A percentile compares a stretch with the other conserved stretches of the same genome.
Conservation (phyloP, 441 rosid genomes). For the Populus hybrid region DNA sequence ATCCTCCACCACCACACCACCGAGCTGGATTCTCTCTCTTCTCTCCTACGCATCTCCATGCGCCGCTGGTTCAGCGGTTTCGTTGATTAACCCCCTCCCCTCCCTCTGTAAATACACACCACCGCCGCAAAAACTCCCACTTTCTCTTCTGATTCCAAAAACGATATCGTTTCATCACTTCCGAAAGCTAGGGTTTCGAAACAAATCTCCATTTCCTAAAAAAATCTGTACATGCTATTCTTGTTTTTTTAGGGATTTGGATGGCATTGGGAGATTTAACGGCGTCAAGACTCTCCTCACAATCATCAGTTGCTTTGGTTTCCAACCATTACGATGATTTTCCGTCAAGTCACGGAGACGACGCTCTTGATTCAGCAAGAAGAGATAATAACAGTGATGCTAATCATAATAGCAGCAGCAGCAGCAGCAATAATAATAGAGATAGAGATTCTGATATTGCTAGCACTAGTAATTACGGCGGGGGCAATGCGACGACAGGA, state of each 20-base stretch:
- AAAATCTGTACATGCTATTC: background rate
- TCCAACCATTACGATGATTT: constrained; percentile 62
- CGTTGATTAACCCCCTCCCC: constrained; percentile 42
- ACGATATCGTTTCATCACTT: background rate
- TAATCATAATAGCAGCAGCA: background rate
- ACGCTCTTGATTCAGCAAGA: background rate
- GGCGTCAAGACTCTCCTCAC: constrained; percentile 81
- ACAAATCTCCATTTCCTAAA: background rate
- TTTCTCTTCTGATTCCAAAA: background rate
- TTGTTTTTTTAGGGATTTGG: constrained; percentile 38
- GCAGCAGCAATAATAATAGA: background rate
- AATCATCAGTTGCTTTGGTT: constrained; percentile 56
- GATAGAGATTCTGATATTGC: constrained; percentile 60
- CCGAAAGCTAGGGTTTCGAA: constrained; percentile 8
- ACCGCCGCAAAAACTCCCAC: background rate
- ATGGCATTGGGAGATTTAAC: constrained; percentile 86
- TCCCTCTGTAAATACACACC: background rate
- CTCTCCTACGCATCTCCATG: constrained; percentile 57
- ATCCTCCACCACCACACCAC: constrained; percentile 5
- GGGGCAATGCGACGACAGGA: constrained; percentile 34
- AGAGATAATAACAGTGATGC: background rate
- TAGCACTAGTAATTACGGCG: constrained; percentile 43
- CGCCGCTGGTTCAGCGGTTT: constrained; percentile 88
- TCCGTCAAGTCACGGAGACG: constrained; percentile 45
- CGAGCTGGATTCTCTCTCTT: constrained; percentile 72